Conservation (phyloP, 306 rosid genomes). For the Hippophae tibetana region DNA sequence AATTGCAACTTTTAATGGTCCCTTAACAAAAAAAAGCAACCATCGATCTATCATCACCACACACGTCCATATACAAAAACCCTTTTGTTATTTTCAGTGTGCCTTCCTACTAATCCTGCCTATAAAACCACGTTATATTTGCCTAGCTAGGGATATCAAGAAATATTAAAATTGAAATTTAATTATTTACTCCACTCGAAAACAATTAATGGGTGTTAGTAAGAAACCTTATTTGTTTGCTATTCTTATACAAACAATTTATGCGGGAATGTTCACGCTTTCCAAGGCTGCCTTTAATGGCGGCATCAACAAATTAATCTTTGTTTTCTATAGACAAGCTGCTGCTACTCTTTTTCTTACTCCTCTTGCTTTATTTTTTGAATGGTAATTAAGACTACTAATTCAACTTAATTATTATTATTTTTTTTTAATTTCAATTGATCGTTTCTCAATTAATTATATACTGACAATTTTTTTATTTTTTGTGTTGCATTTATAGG, state of each 20-base stretch:
- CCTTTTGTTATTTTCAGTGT: not conserved
- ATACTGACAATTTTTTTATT: not conserved
- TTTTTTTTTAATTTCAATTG: not conserved
- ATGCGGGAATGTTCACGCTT: constrained; percentile 54
- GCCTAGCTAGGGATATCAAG: too few species aligned
- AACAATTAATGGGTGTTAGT: constrained; percentile 11
- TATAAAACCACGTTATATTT: not conserved
- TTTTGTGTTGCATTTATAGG: constrained; percentile 19
- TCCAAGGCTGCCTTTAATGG: constrained; percentile 68
- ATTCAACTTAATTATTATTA: not conserved
- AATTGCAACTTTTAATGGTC: constrained; percentile 20
- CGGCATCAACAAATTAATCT: constrained; percentile 73
- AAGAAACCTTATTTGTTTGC: constrained; percentile 30
- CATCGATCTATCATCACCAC: constrained; percentile 24
- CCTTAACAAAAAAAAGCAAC: constrained; percentile 13
- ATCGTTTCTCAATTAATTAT: not conserved
- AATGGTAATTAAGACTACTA: constrained; percentile 30
- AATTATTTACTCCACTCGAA: not conserved
- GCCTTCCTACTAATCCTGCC: not conserved
- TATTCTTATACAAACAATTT: constrained; percentile 46
- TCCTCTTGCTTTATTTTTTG: constrained; percentile 50
- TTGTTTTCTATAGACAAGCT: constrained; percentile 69
- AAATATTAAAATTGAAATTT: too few species aligned
- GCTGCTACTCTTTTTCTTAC: constrained; percentile 38
- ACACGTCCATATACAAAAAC: constrained; percentile 15